Base-by-base conservation (phyloP, 805 yeast genomes). In the Wickerhamiella parazyma region DNA sequence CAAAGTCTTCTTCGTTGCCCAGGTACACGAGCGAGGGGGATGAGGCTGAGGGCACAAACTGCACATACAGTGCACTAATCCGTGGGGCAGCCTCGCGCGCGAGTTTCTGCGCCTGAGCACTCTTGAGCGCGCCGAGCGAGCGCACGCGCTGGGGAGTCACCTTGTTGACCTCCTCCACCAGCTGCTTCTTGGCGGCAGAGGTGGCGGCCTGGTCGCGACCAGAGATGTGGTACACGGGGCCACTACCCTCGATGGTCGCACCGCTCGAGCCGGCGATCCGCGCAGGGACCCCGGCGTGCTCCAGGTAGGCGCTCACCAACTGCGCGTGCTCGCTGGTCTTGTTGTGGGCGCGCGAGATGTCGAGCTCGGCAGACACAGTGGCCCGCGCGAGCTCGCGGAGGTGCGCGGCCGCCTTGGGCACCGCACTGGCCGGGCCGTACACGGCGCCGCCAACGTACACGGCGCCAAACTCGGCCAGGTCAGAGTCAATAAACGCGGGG, bases 291-390 rank as follows among this genome's bases (percentile, higher is more conserved):
- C 55, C 53, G 5, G 51, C 42, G 21, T 56, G 49, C 8, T 44
- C 48, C 39, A 91, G 78, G 59, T 69, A 82, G 10, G 79, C 69
- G 35, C 85, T 79, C 45, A 91, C 68, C 33, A 76, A 71, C 48
- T 75, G 73, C 8, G 94, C 95, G 55, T 91, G 97, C 14, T 66
- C 59, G 42, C 73, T 57, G 56, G 83, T 75, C 50, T 81, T 83
- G 55, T 85, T 82, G 60, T 91, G 96, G 24, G 97, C 94, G 61
- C 74, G 79, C 9, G 93, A 76, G 60, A 91, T 78, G 55, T 86
- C 94, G 56, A 91, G 69, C 28, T 75, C 64, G 50, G 78, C 85
- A 33, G 78, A 73, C 45, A 70, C 66, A 57, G 70, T 75, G 44
- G 73, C 69, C 38, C 76, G 66, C 26, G 91, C 73, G 34, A 75